A percentile compares a stretch with the other conserved stretches of the same genome.
Evolutionary conservation across 768 basidiomycete genomes (phyloP).

Genomic region (Leucocoprinus sp.): DNA sequence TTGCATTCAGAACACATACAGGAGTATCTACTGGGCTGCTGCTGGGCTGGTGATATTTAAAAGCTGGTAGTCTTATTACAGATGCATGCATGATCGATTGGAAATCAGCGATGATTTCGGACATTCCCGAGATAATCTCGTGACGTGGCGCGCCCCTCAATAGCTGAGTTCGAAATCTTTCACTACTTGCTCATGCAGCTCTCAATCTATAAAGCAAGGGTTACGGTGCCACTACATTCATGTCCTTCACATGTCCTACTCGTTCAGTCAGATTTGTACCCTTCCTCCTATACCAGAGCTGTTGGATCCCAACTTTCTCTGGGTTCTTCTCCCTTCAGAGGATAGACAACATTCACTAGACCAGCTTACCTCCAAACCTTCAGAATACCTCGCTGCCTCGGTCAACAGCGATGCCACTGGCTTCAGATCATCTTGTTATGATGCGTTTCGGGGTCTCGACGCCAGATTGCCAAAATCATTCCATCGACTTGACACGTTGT

Average conservation of each 20-base stretch:
- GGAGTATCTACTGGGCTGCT: no score
- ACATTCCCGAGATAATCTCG: no score
- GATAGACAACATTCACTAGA: constrained; percentile 21
- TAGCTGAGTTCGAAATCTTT: no score
- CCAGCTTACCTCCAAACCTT: no score
- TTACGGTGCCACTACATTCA: background rate
- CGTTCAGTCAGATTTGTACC: constrained; percentile 15
- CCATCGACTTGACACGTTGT: constrained; percentile 22
- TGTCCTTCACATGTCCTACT: background rate
- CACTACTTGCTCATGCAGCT: no score
- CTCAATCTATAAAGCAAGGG: background rate
- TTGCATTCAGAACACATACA: no score
- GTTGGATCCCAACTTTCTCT: constrained; percentile 45
- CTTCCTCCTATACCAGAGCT: constrained; percentile 55
- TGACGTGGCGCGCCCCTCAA: no score
- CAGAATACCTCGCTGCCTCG: constrained; percentile 36
- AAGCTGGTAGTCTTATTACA: no score
- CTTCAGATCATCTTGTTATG: constrained; percentile 42
- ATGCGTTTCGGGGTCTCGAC: constrained; percentile 44
- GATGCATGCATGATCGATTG: no score
- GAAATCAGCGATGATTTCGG: no score
- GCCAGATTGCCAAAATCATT: constrained; percentile 13
- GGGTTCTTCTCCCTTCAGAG: constrained; percentile 43
- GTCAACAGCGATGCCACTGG: constrained; percentile 34
- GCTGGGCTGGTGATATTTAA: no score